Conservation (phyloP, 2,329 filamentous ascomycete species). For the Colletotrichum ledebouriae region DNA sequence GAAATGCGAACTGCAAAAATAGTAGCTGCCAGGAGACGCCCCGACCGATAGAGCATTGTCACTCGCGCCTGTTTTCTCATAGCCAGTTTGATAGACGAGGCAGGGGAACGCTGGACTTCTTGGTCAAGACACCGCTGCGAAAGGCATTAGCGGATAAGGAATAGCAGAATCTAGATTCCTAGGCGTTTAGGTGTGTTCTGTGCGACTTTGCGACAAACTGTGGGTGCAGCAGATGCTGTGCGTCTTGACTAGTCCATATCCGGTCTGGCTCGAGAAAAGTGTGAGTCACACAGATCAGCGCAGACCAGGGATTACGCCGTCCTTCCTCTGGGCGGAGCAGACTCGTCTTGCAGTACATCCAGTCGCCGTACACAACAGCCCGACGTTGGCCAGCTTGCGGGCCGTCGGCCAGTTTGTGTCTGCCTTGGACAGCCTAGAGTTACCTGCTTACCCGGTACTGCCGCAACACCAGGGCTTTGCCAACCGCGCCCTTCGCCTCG, state of each 20-base stretch:
- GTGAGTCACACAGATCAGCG: conserved; percentile 37
- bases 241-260: not conserved
- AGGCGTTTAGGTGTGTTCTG: not conserved
- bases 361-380: conserved; percentile 27
- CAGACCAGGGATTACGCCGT: conserved; percentile 14
- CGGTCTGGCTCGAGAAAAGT: conserved; percentile 14
- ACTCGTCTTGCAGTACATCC: conserved; percentile 33
- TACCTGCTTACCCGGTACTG: not conserved
- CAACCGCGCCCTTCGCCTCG: conserved; percentile 25
- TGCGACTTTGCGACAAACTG: not conserved
- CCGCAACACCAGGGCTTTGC: conserved; percentile 25
- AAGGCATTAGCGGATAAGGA: no score
- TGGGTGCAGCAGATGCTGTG: not conserved
- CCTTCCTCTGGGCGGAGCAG: not conserved
- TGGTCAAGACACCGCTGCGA: no score
- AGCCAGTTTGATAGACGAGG: no score
- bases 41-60: no score
- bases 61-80: no score
- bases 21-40: not conserved
- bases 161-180: no score
- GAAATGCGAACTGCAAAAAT: not conserved
- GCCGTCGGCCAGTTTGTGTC: not conserved
- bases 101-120: no score
- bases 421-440: not conserved
- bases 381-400: not conserved